Evolutionary conservation across 2,329 filamentous ascomycete genomes (phyloP).

Genomic region (Alternaria arborescens): DNA sequence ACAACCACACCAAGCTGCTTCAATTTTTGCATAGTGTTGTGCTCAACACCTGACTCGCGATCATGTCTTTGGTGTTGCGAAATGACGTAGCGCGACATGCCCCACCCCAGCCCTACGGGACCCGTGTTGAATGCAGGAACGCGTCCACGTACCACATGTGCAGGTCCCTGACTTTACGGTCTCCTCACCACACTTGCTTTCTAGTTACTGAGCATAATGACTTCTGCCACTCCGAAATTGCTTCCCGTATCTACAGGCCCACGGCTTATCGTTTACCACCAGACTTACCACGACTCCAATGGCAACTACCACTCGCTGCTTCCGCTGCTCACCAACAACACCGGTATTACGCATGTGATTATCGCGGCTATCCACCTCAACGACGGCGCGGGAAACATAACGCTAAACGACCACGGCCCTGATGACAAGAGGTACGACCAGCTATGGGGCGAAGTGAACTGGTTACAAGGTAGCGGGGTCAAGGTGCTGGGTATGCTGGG

Average conservation of each 20-base stretch:
- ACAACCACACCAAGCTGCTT: not conserved
- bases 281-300: slow-evolving; percentile 67
- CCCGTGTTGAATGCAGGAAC: slow-evolving; percentile 17
- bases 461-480: slow-evolving; percentile 76
- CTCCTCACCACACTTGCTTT: slow-evolving; percentile 1
- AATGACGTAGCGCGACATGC: slow-evolving; percentile 33
- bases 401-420: slow-evolving; percentile 81
- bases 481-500: slow-evolving; percentile 88
- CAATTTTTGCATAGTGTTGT: slow-evolving; percentile 2
- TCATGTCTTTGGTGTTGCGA: slow-evolving; percentile 20
- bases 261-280: slow-evolving; percentile 67
- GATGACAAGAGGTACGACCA: slow-evolving; percentile 71
- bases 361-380: slow-evolving; percentile 88
- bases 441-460: slow-evolving; percentile 79
- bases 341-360: slow-evolving; percentile 80
- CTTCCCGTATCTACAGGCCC: slow-evolving; percentile 49
- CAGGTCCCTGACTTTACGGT: slow-evolving; percentile 1
- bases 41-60: not conserved
- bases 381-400: slow-evolving; percentile 69
- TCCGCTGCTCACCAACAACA: slow-evolving; percentile 66
- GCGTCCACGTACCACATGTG: slow-evolving; percentile 13
- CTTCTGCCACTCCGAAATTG: slow-evolving; percentile 39
- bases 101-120: slow-evolving; percentile 43
- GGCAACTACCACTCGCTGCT: slow-evolving; percentile 68
- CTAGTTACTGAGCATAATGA: slow-evolving; percentile 30